Evolutionary conservation across 805 yeast species (phyloP), one percentile per base, ranked within the genome.

Genomic region (Pichia gijzeniarum): DNA sequence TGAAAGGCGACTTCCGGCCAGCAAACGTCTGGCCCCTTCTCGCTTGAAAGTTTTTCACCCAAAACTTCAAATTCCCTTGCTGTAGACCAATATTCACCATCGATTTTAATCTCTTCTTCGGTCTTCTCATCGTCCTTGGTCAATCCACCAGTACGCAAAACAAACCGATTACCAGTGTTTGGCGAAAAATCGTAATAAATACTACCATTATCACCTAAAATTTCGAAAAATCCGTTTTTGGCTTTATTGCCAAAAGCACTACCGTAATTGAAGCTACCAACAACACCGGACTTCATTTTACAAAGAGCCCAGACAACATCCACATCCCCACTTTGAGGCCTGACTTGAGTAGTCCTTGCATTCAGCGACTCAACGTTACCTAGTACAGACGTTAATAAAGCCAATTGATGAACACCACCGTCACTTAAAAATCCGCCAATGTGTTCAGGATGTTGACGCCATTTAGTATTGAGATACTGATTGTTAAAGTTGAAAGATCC

Each of bases 321-420:
- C 51, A 82, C 90, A 44, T 82, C 74, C 31, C 97, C 97, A 48
- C 91, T 80, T 55, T 74, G 76, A 57, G 80, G 70, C 60, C 89
- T 77, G 40, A 86, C 73, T 67, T 89, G 96, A 49, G 71, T 78
- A 13, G 96, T 82, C 53, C 76, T 74, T 9, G 89, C 96, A 44
- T 86, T 76, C 33, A 90, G 79, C 6, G 80, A 64, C 40, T 74
- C 78, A 14, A 88, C 82, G 20, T 72, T 70, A 43, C 98, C 97
- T 44, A 91, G 70, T 17, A 88, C 79, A 48, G 79, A 87, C 8
- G 95, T 88, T 52, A 90, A 73, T 33, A 88, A 68, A 3, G 96
- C 96, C 62, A 90, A 69, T 64, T 90, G 97, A 66, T 91, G 98
- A 20, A 91, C 98, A 61, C 97, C 98, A 58, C 96, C 97, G 59